phyloP scores from a whole-genome alignment of 805 yeast species.

The Naumovozyma dairenensis region DNA sequence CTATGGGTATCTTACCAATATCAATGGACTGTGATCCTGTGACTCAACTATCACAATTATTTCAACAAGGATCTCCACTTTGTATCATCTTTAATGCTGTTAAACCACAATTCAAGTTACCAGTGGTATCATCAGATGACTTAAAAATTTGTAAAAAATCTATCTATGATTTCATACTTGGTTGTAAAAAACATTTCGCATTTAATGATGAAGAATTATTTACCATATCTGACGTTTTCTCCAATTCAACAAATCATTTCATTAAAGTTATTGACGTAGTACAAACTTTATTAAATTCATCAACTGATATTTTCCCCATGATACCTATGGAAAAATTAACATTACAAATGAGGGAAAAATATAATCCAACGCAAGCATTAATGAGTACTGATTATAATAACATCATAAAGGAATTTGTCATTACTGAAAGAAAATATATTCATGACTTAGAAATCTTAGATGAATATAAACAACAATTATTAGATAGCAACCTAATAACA shows the following conservation, averaged over 20 bases:
- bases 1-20: conserved; percentile 71
- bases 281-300: conserved; percentile 48
- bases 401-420: conserved; percentile 74
- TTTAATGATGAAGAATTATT: conserved; percentile 76
- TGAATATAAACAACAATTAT: conserved; percentile 57
- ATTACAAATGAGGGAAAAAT: conserved; percentile 18
- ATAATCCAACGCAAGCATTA: background rate
- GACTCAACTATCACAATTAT: conserved; percentile 76
- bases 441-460: conserved; percentile 75
- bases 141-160: conserved; percentile 76
- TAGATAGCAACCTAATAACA: conserved; percentile 55
- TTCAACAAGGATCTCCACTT: conserved; percentile 87
- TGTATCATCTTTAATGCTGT: conserved; percentile 75
- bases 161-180: conserved; percentile 80
- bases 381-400: conserved; percentile 31
- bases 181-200: conserved; percentile 67
- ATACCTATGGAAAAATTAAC: conserved; percentile 19
- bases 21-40: conserved; percentile 80
- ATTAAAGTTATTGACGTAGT: conserved; percentile 68
- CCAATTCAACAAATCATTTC: conserved; percentile 70
- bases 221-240: conserved; percentile 81
- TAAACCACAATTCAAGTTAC: conserved; percentile 46
- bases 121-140: conserved; percentile 68
- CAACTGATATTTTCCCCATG: conserved; percentile 36
- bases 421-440: conserved; percentile 87